Base-by-base conservation (phyloP, 371 early-diverging fungal genomes). In the Apophysomyces trapeziformis region DNA sequence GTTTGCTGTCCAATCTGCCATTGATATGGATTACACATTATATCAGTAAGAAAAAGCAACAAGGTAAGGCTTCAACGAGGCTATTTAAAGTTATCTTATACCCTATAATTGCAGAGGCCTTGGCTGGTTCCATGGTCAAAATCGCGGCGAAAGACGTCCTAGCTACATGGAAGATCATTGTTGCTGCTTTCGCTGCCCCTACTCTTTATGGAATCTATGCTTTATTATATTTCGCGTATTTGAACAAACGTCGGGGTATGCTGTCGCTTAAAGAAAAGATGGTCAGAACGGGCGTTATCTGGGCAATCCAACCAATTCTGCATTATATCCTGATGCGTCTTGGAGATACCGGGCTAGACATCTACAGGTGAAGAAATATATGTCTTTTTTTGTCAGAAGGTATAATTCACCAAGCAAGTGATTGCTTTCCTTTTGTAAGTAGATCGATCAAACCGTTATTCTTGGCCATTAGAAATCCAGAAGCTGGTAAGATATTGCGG, bases 121-220 rank as follows among this genome's bases (percentile, higher is more conserved):
- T 94, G 66, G 92, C 91, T 1, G 91, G 87, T 21, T 96, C 96
- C 18, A 92, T 91, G 41, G 97, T 99, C 60, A 99, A 99, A 72
- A 89, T 98, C 67, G 85, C 87, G 32, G 99, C 94, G 14, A 88
- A 89, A 57, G 99, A 99, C 72, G 98, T 99, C 4, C 74, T 98
- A 16, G 95, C 96, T 1, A 96, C 97, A 4, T 98, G 98, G 99
- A 98, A 98, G 74, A 85, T 97, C 0, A 78, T 96, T 38, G 91
- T 93, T 13, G 91, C 92, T 35, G 74, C 92, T 32, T 87, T 88
- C 36, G 84, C 93, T 32, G 83, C 90, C 36, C 97, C 98, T 14
- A 60, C 87, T 6, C 78, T 95, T 6, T 95, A 93, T 65, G 80
- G 87, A 5, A 69, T 88, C 4, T 96, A 96, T 69, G 73, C 91